Base-by-base conservation (phyloP, 2,329 filamentous ascomycete genomes). In the Teratosphaeriaceae sp. region DNA sequence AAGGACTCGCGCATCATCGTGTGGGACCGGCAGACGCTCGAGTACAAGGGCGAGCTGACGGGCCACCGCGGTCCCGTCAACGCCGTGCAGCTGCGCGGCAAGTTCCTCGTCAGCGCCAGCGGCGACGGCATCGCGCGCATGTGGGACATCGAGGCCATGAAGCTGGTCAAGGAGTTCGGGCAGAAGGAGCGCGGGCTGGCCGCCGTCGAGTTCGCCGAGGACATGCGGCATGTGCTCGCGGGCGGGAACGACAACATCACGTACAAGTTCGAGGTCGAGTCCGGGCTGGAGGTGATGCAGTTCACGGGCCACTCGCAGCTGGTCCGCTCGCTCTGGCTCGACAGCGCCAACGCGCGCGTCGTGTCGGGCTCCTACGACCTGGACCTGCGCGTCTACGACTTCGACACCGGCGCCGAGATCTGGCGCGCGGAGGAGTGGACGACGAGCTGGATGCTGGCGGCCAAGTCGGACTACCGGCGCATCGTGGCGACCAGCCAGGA, bases 401-500 rank as follows among this genome's bases (percentile, higher is more conserved):
- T 92, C 67, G 80, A 82, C 51, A 84, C 82, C 2, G 90, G 89
- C 24, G 71, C 81, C 36, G 75, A 88, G 53, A 76, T 90, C 47
- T 78, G 94, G 49, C 82, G 88, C 55, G 90, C 96, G 57, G 85
- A 88, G n/a, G 82, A 85, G 53, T 97, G 89, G 88, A 94, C 95
- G 45, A 84, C 84, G 9, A 94, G 88, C 66, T 98, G 92, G 92
- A 94, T 98, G 59, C 70, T 98, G 46, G 89, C 87, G 51, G 92
- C 92, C 40, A 96, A 96, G 74, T 89, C 86, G 50, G 90, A 98
- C 62, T 97, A 97, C 65, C 77, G 90, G 46, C 80, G 92, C 48
- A 92, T 98, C 50, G 86, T 98, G 49, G 92, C 88, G 56, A 94
- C 90, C 1, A 92, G 89, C 38, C 92, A 98, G 65, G 89, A 96